Conservation (phyloP, 106 monocot species). For the Acorus calamus region DNA sequence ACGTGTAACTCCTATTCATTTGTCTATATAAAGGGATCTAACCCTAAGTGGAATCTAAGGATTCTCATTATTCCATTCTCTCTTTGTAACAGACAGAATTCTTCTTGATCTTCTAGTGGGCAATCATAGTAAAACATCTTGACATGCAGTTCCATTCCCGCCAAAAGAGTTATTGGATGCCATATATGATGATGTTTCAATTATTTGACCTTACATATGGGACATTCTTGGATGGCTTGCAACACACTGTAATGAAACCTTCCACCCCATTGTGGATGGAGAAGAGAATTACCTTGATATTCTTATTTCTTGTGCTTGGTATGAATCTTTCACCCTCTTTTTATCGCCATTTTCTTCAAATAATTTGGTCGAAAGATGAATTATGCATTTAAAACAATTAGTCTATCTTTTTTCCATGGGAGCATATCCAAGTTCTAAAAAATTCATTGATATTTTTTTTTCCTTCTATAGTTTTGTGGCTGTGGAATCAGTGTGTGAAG, state of each 20-base stretch:
- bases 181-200: constrained; percentile 22
- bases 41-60: no score
- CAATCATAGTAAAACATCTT: constrained; percentile 9
- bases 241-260: constrained; percentile 34
- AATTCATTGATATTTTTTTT: no score
- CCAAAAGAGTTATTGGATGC: constrained; percentile 27
- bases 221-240: constrained; percentile 68
- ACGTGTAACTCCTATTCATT: no score
- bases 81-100: no score
- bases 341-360: neutral
- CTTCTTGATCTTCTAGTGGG: constrained; percentile 56
- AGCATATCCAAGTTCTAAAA: no score
- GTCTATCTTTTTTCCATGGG: no score
- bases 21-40: no score
- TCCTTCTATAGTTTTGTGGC: constrained; percentile 38
- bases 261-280: constrained; percentile 13
- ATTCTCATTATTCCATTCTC: no score
- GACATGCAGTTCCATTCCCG: constrained; percentile 2
- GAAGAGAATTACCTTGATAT: constrained; percentile 22
- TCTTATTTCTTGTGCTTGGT: constrained; percentile 85
- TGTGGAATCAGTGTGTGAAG: constrained; percentile 32
- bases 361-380: no score
- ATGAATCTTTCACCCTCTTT: no score
- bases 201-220: constrained; percentile 39
- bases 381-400: no score